Conservation (phyloP, 1,284 basidiomycete species). For the Athelia sp. region DNA sequence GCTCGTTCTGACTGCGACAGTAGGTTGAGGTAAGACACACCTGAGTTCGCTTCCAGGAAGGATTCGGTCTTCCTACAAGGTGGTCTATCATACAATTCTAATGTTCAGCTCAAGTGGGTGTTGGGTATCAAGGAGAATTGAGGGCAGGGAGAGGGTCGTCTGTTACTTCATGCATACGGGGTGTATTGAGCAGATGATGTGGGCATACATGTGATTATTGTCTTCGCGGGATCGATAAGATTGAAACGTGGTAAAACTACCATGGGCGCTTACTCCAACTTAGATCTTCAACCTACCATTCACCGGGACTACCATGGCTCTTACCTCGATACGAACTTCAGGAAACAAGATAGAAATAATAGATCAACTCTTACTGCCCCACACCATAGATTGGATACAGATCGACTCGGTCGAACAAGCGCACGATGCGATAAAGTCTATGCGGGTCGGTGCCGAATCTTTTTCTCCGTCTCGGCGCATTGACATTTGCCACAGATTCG, state of each 20-base stretch:
- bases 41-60: slow-evolving; percentile 74
- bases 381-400: slow-evolving; percentile 68
- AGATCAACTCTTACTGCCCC: slow-evolving; percentile 82
- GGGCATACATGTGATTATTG: no score
- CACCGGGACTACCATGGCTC: slow-evolving; percentile 33
- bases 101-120: background rate
- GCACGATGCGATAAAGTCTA: slow-evolving; percentile 87
- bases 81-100: slow-evolving; percentile 72
- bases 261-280: no score
- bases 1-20: no score
- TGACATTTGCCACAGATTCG: slow-evolving; percentile 56
- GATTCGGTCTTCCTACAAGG: slow-evolving; percentile 71
- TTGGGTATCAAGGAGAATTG: slow-evolving; percentile 1
- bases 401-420: slow-evolving; percentile 76
- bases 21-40: slow-evolving; percentile 25
- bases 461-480: background rate
- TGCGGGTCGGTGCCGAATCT: slow-evolving; percentile 62
- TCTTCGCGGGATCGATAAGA: background rate
- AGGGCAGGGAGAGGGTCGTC: no score
- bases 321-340: background rate
- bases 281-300: slow-evolving; percentile 78
- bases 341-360: slow-evolving; percentile 61
- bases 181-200: no score
- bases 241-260: no score
- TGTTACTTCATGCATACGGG: no score